Evolutionary conservation across 495 filamentous ascomycete species (phyloP).

Genomic region (Cenococcum geophilum): DNA sequence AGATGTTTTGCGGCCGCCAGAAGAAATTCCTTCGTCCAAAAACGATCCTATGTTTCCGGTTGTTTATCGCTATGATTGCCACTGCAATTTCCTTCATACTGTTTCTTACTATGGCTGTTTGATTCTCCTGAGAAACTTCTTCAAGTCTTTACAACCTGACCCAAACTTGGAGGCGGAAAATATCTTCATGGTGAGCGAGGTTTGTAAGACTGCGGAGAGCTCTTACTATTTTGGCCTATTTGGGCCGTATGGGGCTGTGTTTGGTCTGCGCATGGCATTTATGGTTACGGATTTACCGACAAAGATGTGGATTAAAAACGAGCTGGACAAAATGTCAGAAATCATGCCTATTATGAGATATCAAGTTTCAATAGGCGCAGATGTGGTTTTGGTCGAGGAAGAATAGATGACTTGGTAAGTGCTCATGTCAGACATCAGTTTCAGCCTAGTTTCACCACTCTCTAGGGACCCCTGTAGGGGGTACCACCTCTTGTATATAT

Average conservation of each 20-base stretch:
- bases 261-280: conserved; percentile 2
- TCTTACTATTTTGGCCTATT: not conserved
- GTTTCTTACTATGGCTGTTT: conserved; percentile 2
- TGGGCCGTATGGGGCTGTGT: not conserved
- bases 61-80: not conserved
- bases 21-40: not conserved
- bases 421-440: too few relatives aligned
- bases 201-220: not conserved
- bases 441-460: too few relatives aligned
- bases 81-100: not conserved
- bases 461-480: too few relatives aligned
- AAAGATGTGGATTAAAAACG: not conserved
- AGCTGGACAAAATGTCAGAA: not conserved
- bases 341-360: not conserved
- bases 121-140: not conserved
- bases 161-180: not conserved
- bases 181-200: not conserved
- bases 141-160: not conserved
- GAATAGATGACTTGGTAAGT: too few relatives aligned
- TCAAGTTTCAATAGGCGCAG: not conserved
- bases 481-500: too few relatives aligned
- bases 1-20: not conserved
- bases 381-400: not conserved
- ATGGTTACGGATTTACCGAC: not conserved
- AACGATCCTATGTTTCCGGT: not conserved